A percentile compares a stretch with the other conserved stretches of the same genome.
phyloP scores from a whole-genome alignment of 495 filamentous ascomycete species.

The Neurospora africana region DNA sequence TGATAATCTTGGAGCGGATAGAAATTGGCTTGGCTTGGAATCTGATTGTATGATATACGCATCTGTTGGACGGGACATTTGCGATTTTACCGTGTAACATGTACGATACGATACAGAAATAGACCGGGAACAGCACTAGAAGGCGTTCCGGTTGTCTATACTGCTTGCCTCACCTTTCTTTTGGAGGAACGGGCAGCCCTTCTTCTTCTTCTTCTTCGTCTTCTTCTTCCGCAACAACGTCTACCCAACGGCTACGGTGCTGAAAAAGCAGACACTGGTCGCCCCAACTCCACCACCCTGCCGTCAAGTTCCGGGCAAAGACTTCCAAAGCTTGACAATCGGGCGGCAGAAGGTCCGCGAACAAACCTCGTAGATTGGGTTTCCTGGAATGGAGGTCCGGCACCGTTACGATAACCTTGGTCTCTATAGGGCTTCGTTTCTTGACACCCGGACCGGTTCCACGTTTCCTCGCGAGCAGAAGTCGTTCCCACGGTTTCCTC shows the following conservation, averaged over 20 bases:
- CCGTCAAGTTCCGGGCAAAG: slow-evolving; percentile 76
- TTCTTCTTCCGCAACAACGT: slow-evolving; percentile 2
- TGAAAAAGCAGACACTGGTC: slow-evolving; percentile 81
- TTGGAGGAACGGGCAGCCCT: neutral
- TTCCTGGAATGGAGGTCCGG: slow-evolving; percentile 91
- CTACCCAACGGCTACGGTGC: slow-evolving; percentile 54
- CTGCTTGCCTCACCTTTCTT: neutral
- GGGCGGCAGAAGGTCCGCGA: slow-evolving; percentile 32
- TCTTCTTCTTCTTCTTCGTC: neutral
- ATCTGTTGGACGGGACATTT: neutral
- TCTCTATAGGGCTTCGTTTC: neutral
- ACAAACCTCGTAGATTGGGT: slow-evolving; percentile 44
- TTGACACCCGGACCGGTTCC: slow-evolving; percentile 16
- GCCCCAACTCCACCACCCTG: slow-evolving; percentile 85
- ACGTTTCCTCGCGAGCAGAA: slow-evolving; percentile 54
- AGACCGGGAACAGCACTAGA: neutral
- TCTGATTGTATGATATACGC: neutral
- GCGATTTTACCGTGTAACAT: neutral
- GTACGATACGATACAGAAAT: neutral
- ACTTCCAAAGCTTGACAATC: slow-evolving; percentile 66
- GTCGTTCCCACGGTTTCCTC: slow-evolving; percentile 79
- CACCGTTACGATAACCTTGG: slow-evolving; percentile 58
- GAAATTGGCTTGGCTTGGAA: neutral
- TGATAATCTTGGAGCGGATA: neutral
- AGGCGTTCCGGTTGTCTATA: neutral